These are phyloP conservation scores for Rhizophora apiculata DNA, from an alignment of 345 rosid genomes.

Conservation along the genomic window DNA sequence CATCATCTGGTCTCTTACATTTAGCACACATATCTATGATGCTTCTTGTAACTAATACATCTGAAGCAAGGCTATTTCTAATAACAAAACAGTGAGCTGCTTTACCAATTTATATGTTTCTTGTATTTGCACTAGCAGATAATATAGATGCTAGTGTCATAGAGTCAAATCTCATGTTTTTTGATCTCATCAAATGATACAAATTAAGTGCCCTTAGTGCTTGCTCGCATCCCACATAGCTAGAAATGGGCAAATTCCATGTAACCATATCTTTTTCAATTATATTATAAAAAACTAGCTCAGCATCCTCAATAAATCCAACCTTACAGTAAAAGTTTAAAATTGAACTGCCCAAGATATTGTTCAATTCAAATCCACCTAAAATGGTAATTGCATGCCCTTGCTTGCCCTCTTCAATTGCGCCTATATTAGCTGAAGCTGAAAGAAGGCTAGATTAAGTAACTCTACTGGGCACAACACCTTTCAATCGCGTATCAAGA, in stretches of 20 bases:
- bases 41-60: slow-evolving; percentile 49
- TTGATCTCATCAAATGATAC: slow-evolving; percentile 52
- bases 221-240: slow-evolving; percentile 48
- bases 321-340: slow-evolving; percentile 71
- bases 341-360: slow-evolving; percentile 60
- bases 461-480: slow-evolving; percentile 52
- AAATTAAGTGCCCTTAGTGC: slow-evolving; percentile 45
- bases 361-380: slow-evolving; percentile 55
- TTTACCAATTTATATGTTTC: slow-evolving; percentile 48
- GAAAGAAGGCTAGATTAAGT: slow-evolving; percentile 63
- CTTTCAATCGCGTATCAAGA: slow-evolving; percentile 50
- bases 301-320: slow-evolving; percentile 65
- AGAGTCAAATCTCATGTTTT: slow-evolving; percentile 56
- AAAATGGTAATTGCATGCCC: slow-evolving; percentile 58
- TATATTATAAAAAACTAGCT: slow-evolving; percentile 52
- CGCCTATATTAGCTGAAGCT: slow-evolving; percentile 61
- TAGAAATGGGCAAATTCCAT: slow-evolving; percentile 72
- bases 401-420: slow-evolving; percentile 60
- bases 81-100: slow-evolving; percentile 63
- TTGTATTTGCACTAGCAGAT: slow-evolving; percentile 50
- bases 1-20: slow-evolving; percentile 49
- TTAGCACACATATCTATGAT: slow-evolving; percentile 57
- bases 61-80: slow-evolving; percentile 52
- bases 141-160: slow-evolving; percentile 60
- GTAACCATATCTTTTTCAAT: slow-evolving; percentile 58